phyloP scores from a whole-genome alignment of 805 yeast genomes.

The Saturnispora sanitii region DNA sequence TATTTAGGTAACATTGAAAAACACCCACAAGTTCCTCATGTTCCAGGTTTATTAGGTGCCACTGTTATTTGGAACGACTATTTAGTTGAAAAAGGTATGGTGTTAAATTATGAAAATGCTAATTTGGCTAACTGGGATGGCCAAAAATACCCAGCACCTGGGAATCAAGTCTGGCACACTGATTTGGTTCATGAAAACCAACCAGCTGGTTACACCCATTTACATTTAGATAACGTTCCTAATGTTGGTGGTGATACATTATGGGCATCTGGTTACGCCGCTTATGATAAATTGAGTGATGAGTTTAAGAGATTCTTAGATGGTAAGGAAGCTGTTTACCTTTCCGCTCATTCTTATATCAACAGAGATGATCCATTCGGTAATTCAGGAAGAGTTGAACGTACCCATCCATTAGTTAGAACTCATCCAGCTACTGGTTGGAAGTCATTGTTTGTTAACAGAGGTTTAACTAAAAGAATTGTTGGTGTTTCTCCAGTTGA shows the following conservation, averaged over 20 bases:
- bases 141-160: conserved; percentile 8
- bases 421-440: conserved; percentile 59
- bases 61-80: conserved; percentile 35
- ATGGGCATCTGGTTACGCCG: conserved; percentile 49
- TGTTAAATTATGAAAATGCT: conserved; percentile 14
- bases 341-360: conserved; percentile 31
- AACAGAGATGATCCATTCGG: conserved; percentile 35
- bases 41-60: conserved; percentile 30
- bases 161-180: conserved; percentile 37
- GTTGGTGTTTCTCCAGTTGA: conserved; percentile 44
- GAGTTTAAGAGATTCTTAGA: conserved; percentile 41
- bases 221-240: conserved; percentile 44
- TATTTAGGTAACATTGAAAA: conserved; percentile 37
- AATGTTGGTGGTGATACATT: conserved; percentile 45
- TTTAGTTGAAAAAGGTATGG: conserved; percentile 19
- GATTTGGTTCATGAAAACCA: conserved; percentile 43
- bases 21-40: conserved; percentile 29
- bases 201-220: conserved; percentile 47
- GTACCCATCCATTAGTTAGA: conserved; percentile 52
- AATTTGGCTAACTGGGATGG: conserved; percentile 16
- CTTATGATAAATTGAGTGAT: conserved; percentile 45
- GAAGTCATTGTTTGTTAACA: conserved; percentile 46
- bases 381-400: conserved; percentile 37
- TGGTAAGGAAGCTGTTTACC: conserved; percentile 38
- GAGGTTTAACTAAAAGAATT: conserved; percentile 40